phyloP scores from a whole-genome alignment of 306 rosid species.

The Malus asiatica region DNA sequence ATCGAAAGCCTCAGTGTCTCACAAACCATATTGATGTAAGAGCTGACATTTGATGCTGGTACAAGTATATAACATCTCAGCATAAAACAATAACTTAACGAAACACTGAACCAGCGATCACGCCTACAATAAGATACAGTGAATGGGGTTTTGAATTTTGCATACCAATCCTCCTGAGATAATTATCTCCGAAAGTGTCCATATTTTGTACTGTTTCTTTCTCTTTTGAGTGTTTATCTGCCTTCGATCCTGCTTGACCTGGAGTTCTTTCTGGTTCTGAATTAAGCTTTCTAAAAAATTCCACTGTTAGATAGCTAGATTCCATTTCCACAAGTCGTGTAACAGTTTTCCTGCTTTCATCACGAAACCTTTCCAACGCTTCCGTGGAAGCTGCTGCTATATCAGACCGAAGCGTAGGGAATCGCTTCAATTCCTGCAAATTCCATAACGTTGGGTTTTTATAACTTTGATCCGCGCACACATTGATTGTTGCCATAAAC shows the following conservation, averaged over 20 bases:
- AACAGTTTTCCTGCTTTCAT: slow-evolving; percentile 84
- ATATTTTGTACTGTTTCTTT: slow-evolving; percentile 35
- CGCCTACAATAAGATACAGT: background rate
- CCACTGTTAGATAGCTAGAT: slow-evolving; percentile 89
- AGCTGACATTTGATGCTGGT: slow-evolving; percentile 83
- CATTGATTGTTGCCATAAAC: background rate
- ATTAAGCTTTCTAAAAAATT: slow-evolving; percentile 81
- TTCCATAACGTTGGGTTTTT: slow-evolving; percentile 8
- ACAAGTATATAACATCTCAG: slow-evolving; percentile 19
- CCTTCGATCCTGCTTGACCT: slow-evolving; percentile 39
- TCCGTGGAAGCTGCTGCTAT: slow-evolving; percentile 84
- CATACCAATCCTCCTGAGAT: slow-evolving; percentile 85
- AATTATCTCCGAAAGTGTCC: slow-evolving; percentile 59
- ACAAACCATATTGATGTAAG: slow-evolving; percentile 81
- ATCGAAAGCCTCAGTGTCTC: slow-evolving; percentile 77
- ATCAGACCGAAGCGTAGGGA: slow-evolving; percentile 80
- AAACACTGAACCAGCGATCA: background rate
- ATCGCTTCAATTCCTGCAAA: slow-evolving; percentile 86
- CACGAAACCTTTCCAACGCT: slow-evolving; percentile 84
- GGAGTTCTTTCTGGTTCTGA: slow-evolving; percentile 65
- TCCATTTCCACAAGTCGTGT: slow-evolving; percentile 94
- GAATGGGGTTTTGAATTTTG: background rate
- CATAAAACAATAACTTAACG: background rate
- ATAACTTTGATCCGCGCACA: background rate
- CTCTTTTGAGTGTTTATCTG: slow-evolving; percentile 47